Base-by-base conservation (phyloP, 2,329 filamentous ascomycete species). In the Trichoderma oligosporum region DNA sequence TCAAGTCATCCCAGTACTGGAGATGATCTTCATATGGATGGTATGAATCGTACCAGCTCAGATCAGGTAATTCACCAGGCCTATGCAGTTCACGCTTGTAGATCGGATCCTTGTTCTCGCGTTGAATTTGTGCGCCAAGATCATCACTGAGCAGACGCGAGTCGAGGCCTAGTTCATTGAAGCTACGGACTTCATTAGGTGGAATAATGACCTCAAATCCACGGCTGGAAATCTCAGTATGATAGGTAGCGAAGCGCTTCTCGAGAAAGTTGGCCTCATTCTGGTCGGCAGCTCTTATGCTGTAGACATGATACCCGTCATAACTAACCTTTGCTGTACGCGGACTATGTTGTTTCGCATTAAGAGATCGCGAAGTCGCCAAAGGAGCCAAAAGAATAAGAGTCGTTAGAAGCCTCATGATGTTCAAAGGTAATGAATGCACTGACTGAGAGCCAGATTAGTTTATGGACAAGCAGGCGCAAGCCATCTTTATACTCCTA, bases 1-100 rank as follows among this genome's bases (percentile, higher is more conserved):
- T 70, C 3, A 84, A 66, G 52, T 79, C 75, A 0, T 68, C 64
- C 25, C 82, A 69, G 62, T 74, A 83, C 29, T 73, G 66, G 9
- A 77, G 59, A 62, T 83, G 81, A 56, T 82, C 76, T 1, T 70
- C 70, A 57, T 81, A 82, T 0, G 69, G 36, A 61, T 83, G 81
- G 63, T 83, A 84, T 1, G 71, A 72, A 49, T 78, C 71, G 68
- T 82, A 83, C 74, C 78, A 83, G 6, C 73, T 67, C 24, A 66
- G 48, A 55, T 56, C 53, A 4, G 49, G 49, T 12, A 53, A 38
- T 4, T 53, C 18, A 14, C 49, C 49, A 22, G n/a, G 12, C 22
- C 35, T 53, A 38, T 53, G 49, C 8, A 44, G 20, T 11, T n/a
- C 20, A 9, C 27, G 49, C 29, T 53, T 44, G 38, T 53, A 53